Base-by-base conservation (phyloP, 202 grass and related monocot genomes). In the Schoenoplectus triqueter region DNA sequence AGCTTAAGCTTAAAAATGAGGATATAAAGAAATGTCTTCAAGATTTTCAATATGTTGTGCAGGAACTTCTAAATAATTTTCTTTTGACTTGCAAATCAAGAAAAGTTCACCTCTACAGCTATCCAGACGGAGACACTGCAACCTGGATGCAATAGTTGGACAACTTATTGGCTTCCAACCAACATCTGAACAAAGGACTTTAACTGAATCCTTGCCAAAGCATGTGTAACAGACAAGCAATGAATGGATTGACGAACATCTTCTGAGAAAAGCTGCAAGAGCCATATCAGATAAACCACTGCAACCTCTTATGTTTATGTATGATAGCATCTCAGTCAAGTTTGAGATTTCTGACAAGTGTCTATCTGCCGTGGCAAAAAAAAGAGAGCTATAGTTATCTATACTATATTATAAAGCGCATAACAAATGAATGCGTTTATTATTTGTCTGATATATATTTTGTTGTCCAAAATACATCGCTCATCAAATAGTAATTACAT, bases 231-330 rank as follows among this genome's bases (percentile, higher is more conserved):
- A 97, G 82, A 97, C 52, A 85, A 97, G 19, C 80, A 97, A 72
- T 1, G 92, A 94, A 82, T 90, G 90, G 18, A 97, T 92, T 74
- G 84, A 90, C 64, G 62, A 79, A 79, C 88, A 97, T 80, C 85
- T 94, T 49, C 80, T 18, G 54, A 97, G 77, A 83, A 94, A 80
- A 80, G 39, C 80, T 78, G 94, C 90, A 89, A 97, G 90, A 69
- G 88, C 92, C 39, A 83, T 71, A 41, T 97, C 94, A 83, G 94
- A 92, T 87, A 97, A 84, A 49, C 57, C 18, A 80, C 84, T 87
- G 87, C 94, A 97, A 73, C 88, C 88, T 86, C 82, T 94, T 87
- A 97, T 90, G 85, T 94, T 94, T 94, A 97, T 82, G 75, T 92
- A 97, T 76, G 77, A 89, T n/a, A 97, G 85, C 75, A 86, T 90